These are phyloP conservation scores for Croton setiger DNA, from an alignment of 441 rosid genomes.

Conservation along the genomic window DNA sequence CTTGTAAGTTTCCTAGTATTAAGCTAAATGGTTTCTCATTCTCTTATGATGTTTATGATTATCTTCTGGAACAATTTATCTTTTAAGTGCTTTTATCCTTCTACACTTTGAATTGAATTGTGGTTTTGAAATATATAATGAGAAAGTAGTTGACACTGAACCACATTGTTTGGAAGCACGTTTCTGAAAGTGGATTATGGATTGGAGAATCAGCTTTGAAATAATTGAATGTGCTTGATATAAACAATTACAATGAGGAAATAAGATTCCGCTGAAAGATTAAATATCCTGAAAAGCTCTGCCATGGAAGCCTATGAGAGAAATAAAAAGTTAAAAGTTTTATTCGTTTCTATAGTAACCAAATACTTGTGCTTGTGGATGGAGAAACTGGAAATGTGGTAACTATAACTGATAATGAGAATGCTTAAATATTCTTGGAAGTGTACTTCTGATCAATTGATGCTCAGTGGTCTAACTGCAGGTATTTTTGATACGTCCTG, in stretches of 20 bases:
- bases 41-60: neutral
- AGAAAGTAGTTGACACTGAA: neutral
- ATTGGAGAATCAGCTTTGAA: neutral
- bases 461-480: neutral
- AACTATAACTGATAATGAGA: neutral
- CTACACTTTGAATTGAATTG: neutral
- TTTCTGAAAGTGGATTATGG: neutral
- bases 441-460: neutral
- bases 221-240: neutral
- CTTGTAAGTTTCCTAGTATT: conserved; percentile 47
- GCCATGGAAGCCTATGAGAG: neutral
- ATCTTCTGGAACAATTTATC: neutral
- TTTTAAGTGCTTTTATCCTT: neutral
- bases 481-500: neutral
- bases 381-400: neutral
- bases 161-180: neutral
- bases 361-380: neutral
- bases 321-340: neutral
- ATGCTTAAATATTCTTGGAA: neutral
- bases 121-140: neutral
- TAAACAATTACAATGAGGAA: neutral
- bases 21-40: neutral
- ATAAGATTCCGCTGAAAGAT: neutral
- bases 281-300: neutral
- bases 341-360: neutral